phyloP scores from a whole-genome alignment of 495 filamentous ascomycete genomes.

The Neurospora tetrasperma region DNA sequence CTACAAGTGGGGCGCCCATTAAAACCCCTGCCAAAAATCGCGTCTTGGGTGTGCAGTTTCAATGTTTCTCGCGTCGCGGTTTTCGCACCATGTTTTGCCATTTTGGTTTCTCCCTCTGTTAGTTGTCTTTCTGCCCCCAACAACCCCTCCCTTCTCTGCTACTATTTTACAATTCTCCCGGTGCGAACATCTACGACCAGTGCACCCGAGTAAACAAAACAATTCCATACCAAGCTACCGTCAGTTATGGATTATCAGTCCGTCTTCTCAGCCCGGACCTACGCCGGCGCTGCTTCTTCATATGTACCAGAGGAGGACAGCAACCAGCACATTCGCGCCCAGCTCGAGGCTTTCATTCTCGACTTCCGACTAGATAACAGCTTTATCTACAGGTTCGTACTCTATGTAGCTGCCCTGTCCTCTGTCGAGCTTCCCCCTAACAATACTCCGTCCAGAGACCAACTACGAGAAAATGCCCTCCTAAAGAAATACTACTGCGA shows the following conservation, averaged over 20 bases:
- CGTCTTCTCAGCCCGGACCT: constrained; percentile 58
- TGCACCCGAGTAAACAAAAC: background rate
- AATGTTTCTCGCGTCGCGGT: constrained; percentile 9
- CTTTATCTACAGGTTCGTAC: constrained; percentile 72
- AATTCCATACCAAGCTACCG: background rate
- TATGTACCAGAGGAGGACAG: constrained; percentile 44
- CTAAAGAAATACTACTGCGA: constrained; percentile 95
- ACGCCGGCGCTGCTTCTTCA: constrained; percentile 18
- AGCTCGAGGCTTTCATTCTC: constrained; percentile 74
- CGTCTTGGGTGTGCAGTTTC: constrained; percentile 4
- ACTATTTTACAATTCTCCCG: background rate
- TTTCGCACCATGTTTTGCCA: background rate
- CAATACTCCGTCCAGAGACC: constrained; percentile 52
- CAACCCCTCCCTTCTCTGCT: background rate
- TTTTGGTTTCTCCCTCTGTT: background rate
- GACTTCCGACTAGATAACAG: constrained; percentile 93
- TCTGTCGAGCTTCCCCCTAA: background rate
- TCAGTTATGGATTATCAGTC: constrained; percentile 74
- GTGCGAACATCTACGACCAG: background rate
- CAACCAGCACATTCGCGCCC: constrained; percentile 48
- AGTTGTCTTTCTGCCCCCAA: background rate
- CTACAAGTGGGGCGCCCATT: constrained; percentile 12
- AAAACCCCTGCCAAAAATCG: constrained; percentile 19
- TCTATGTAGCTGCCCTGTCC: constrained; percentile 22
- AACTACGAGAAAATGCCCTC: constrained; percentile 89